Conservation (phyloP, 108 stramenopile genomes). For the Cylindrotheca fusiformis region DNA sequence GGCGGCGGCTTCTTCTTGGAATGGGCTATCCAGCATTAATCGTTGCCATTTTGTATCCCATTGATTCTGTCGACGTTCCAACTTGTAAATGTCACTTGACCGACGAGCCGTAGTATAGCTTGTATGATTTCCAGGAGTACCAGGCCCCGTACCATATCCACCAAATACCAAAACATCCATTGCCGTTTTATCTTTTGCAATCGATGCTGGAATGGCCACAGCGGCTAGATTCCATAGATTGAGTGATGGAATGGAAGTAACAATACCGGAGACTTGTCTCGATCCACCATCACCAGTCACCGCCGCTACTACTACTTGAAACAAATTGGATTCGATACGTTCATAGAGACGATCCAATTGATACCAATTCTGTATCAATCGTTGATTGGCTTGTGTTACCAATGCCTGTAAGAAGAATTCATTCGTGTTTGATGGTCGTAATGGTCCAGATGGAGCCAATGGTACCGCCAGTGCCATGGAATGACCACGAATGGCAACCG, state of each 20-base stretch:
- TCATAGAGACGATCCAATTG: constrained; percentile 48
- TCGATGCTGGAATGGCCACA: constrained; percentile 18
- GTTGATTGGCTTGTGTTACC: constrained; percentile 57
- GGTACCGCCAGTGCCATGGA: constrained; percentile 55
- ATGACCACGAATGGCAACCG: constrained; percentile 71
- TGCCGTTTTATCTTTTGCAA: not conserved
- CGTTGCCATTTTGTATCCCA: too few relatives aligned
- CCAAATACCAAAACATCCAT: constrained; percentile 53
- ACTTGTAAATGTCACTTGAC: constrained; percentile 18
- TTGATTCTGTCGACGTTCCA: constrained; percentile 9
- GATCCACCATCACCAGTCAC: too few relatives aligned
- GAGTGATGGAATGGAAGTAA: constrained; percentile 39
- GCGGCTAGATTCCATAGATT: constrained; percentile 69
- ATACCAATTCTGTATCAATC: constrained; percentile 51
- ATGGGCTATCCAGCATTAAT: too few relatives aligned
- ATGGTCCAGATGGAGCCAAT: not conserved
- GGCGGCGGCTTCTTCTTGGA: too few relatives aligned
- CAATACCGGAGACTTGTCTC: constrained; percentile 7
- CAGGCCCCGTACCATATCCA: constrained; percentile 79
- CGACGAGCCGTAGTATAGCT: constrained; percentile 3
- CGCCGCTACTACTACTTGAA: too few relatives aligned
- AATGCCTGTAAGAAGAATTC: constrained; percentile 58
- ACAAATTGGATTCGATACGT: constrained; percentile 38
- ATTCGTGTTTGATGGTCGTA: constrained; percentile 19
- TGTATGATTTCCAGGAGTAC: not conserved